Evolutionary conservation across 805 yeast genomes (phyloP), one percentile per base, ranked within the genome.

Genomic region (Candida chilensis): DNA sequence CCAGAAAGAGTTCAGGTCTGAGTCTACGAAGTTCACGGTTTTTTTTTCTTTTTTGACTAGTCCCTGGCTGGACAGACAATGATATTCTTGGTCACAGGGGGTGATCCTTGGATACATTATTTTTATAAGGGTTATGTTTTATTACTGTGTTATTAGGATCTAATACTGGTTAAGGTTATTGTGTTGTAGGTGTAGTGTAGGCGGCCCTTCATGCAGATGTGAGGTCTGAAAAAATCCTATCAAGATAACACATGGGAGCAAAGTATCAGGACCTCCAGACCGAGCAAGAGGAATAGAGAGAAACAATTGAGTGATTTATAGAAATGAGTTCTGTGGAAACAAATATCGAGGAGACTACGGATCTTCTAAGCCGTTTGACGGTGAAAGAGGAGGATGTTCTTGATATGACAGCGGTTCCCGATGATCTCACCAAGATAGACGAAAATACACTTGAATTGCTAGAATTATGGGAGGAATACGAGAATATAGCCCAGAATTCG

Each of bases 401-500:
- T n/a, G n/a, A n/a, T n/a, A n/a, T n/a, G n/a, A n/a, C n/a, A n/a
- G n/a, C n/a, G n/a, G n/a, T n/a, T n/a, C n/a, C n/a, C n/a, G n/a
- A n/a, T n/a, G n/a, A n/a, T n/a, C n/a, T n/a, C n/a, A n/a, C n/a
- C n/a, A n/a, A n/a, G n/a, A 16, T 26, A 17, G 35, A 32, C 19
- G 10, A 21, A 17, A 26, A 22, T 18, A 30, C 40, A 11, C 29
- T 41, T 4, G 25, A 43, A 27, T 33, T 63, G 11, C 41, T 67
- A 4, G 50, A 47, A 4, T 37, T 51, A 16, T 27, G 65, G 7
- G 51, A 58, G 27, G 38, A 44, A 25, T 67, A 67, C 39, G 60
- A 57, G 27, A 22, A 28, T 4, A 17, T 47, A 14, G 43, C 50
- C 17, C 41, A 44, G 13, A 41, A 36, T 7, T 32, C n/a, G n/a